Base-by-base conservation (phyloP, 2,329 filamentous ascomycete genomes). In the Ceratocystis papillata region DNA sequence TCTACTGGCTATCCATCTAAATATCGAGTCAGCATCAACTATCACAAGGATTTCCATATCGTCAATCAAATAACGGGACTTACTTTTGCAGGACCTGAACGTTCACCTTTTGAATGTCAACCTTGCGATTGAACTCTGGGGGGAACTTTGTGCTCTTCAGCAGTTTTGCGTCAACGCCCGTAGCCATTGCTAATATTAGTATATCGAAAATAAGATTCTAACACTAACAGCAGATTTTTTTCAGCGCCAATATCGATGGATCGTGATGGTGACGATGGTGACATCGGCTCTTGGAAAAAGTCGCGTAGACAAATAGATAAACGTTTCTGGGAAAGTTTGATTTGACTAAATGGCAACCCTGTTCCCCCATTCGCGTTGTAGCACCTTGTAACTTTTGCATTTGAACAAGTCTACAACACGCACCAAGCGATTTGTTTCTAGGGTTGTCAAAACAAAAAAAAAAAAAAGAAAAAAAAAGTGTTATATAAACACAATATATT, bases 61-160 rank as follows among this genome's bases (percentile, higher is more conserved):
- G 28, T 33, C 15, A 17, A 30, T 33, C 8, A n/a, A 12, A 25
- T 17, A 59, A 37, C 25, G 22, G 20, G 68, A 77, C 86, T 73
- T 74, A 95, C 89, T 94, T 96, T 82, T 96, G 96, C 86, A 99
- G 96, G 66, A 99, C 89, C 76, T 96, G 90, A 63, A 96, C 81
- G 74, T 99, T 96, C 76, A 99, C 91, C 79, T 97, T 97, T 71
- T 87, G 85, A 84, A 95, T 96, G 79, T 99, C 92, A 70, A 99
- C 94, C 79, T 96, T 96, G 74, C 89, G 86, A 74, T 84, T 93
- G 78, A 97, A 99, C 73, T 96, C 91, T 6, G 87, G 82, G 59
- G 94, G 94, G 70, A 96, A 97, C 74, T 95, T 96, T 66, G 92
- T 97, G 76, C 87, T 87, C 81, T 87, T 89, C 66, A 96, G 79